Percentiles rank a stretch among this genome's conserved stretches.
Conservation (phyloP, 2,329 filamentous ascomycete species). For the Podosphaera xanthii region DNA sequence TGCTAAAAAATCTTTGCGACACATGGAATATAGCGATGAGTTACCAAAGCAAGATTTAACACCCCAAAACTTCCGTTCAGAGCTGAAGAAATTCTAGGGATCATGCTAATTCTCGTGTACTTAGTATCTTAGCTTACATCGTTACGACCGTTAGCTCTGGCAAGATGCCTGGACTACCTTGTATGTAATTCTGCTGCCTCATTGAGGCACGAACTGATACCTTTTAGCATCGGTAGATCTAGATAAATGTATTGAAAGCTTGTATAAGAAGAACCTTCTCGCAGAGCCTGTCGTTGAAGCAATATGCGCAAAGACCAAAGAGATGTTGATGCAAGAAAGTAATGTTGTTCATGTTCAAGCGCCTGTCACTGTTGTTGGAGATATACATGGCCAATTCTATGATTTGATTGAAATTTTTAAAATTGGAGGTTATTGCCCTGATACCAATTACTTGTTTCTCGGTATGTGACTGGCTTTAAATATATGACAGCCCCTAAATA, state of each 20-base stretch:
- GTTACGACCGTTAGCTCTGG: conserved; percentile 7
- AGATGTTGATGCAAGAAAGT: conserved; percentile 97
- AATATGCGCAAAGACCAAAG: conserved; percentile 97
- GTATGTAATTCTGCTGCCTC: conserved; percentile 18
- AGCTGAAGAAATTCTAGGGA: conserved; percentile 8
- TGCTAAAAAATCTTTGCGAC: no score
- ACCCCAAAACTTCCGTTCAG: not conserved
- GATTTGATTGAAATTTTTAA: conserved; percentile 98
- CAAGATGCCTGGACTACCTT: conserved; percentile 33
- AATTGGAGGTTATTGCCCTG: conserved; percentile 89
- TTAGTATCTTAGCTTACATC: not conserved
- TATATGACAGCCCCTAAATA: conserved; percentile 2
- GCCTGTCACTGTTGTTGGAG: conserved; percentile 89
- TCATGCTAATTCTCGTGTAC: conserved; percentile 12
- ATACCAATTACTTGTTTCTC: conserved; percentile 95
- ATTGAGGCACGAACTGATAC: conserved; percentile 1
- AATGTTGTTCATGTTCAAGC: conserved; percentile 95
- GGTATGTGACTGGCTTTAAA: conserved; percentile 26
- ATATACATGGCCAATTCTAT: conserved; percentile 98
- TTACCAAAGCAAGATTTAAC: no score
- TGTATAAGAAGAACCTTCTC: conserved; percentile 92
- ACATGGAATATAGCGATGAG: no score
- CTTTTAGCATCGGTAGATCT: conserved; percentile 72
- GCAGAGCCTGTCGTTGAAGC: conserved; percentile 97
- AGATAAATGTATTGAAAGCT: conserved; percentile 89